Conservation (phyloP, 441 rosid species). For the Erodium texanum region DNA sequence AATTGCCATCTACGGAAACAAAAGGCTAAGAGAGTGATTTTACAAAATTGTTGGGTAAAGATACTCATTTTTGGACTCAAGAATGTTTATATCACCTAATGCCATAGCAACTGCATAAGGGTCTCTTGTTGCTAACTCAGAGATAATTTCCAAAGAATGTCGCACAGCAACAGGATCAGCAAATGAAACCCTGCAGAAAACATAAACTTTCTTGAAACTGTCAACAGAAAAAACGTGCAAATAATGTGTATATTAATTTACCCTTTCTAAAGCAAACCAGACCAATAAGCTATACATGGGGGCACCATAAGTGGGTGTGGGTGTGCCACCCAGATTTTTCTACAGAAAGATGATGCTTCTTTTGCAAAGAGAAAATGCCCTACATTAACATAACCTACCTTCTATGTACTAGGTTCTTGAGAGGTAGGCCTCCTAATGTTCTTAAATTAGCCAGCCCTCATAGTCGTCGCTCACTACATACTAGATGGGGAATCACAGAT, state of each 20-base stretch:
- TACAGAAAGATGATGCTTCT: neutral
- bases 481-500: constrained; percentile 3
- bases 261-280: neutral
- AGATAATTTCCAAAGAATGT: constrained; percentile 85
- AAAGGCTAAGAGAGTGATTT: neutral
- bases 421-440: neutral
- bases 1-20: neutral
- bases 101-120: constrained; percentile 97
- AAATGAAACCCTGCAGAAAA: constrained; percentile 61
- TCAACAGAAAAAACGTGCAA: constrained; percentile 2
- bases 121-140: constrained; percentile 78
- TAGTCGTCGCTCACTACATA: neutral
- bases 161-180: constrained; percentile 99
- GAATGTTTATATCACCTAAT: constrained; percentile 40
- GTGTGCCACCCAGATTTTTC: too few relatives aligned
- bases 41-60: neutral
- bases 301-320: too few relatives aligned
- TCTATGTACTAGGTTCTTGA: constrained; percentile 4
- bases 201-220: constrained; percentile 5
- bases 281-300: too few relatives aligned
- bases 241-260: neutral
- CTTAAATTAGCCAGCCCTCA: neutral
- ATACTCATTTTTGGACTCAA: neutral
- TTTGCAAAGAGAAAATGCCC: neutral
- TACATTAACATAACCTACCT: neutral